Base-by-base conservation (phyloP, 2,329 filamentous ascomycete species). In the Didymellaceae sp. region DNA sequence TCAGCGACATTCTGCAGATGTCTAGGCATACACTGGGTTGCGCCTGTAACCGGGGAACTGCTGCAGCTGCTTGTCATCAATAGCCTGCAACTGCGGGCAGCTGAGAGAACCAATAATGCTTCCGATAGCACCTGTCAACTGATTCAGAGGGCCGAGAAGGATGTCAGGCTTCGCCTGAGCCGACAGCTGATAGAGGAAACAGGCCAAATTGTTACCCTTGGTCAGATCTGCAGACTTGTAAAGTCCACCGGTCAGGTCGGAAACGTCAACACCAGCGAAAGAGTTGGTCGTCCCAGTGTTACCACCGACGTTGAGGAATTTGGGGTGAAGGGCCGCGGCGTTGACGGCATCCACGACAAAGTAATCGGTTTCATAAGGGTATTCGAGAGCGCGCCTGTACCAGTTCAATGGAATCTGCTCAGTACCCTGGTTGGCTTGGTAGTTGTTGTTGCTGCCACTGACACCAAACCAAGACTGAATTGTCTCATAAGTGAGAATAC, bases 401-500 rank as follows among this genome's bases (percentile, higher is more conserved):
- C 62, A 63, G 31, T 63, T 63, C 6, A 52, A 43, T 11, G 60
- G 62, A 26, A 65, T 65, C 3, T 49, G 42, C 52, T 65, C 62
- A 0, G 40, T 32, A 5, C 60, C 60, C 22, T 59, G 58, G 5
- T 57, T 53, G 10, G 59, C 60, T 1, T 47, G 57, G 47, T 57
- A 65, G 9, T 54, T 58, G 5, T 52, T 54, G 16, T 42, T 55
- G 1, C 22, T 30, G 4, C 61, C 61, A 9, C 61, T 18, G 4
- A 65, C 48, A 35, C 62, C 62, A 18, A 63, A 63, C 62, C 62
- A 65, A 0, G 58, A 62, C 47, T 65, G 57, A 13, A 65, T 40
- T 10, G 52, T 49, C 13, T 62, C 60, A 37, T 57, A 52, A 13
- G 33, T 52, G 13, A 65, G 32, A 3, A 46, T 25, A 17, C 60